Conservation (phyloP, 2,329 filamentous ascomycete genomes). For the Neocatenulostroma microsporum region DNA sequence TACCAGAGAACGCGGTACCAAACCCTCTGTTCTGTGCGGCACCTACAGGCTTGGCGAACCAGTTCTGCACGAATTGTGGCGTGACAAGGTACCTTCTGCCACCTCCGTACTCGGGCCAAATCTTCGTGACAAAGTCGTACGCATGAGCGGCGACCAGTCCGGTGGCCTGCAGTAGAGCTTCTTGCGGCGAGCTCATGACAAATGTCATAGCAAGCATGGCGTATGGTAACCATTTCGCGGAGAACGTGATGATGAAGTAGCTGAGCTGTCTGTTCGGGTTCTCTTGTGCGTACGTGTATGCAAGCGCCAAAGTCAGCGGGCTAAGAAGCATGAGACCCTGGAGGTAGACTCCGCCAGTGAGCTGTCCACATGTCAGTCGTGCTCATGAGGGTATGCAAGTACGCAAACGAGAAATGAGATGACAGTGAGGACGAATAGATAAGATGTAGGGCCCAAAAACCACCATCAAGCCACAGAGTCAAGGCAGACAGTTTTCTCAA, state of each 20-base stretch:
- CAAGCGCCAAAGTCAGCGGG: slow-evolving; percentile 67
- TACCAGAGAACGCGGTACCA: slow-evolving; percentile 52
- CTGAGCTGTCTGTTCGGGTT: slow-evolving; percentile 66
- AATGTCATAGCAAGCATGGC: slow-evolving; percentile 70
- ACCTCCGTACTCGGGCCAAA: slow-evolving; percentile 84
- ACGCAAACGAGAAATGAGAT: slow-evolving; percentile 1
- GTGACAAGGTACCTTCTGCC: slow-evolving; percentile 70
- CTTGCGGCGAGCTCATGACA: slow-evolving; percentile 53
- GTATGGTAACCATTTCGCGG: slow-evolving; percentile 71
- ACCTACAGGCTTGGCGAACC: slow-evolving; percentile 49
- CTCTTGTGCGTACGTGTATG: slow-evolving; percentile 80
- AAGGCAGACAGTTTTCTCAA: slow-evolving; percentile 48
- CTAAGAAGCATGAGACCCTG: slow-evolving; percentile 45
- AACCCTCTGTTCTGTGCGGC: slow-evolving; percentile 45
- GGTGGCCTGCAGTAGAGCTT: slow-evolving; percentile 57
- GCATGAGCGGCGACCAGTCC: slow-evolving; percentile 84
- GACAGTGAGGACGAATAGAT: slow-evolving; percentile 6
- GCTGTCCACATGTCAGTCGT: slow-evolving; percentile 23
- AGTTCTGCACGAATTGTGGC: slow-evolving; percentile 60
- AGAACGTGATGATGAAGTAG: slow-evolving; percentile 78
- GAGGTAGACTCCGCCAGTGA: slow-evolving; percentile 40
- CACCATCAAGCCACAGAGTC: slow-evolving; percentile 46
- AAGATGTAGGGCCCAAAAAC: slow-evolving; percentile 60
- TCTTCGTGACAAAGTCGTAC: slow-evolving; percentile 79
- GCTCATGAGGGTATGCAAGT: too few relatives aligned